Percentiles rank a stretch among this genome's conserved stretches.
These are phyloP conservation scores for Candida xyloterini DNA, from an alignment of 805 yeast species.

Conservation along the genomic window DNA sequence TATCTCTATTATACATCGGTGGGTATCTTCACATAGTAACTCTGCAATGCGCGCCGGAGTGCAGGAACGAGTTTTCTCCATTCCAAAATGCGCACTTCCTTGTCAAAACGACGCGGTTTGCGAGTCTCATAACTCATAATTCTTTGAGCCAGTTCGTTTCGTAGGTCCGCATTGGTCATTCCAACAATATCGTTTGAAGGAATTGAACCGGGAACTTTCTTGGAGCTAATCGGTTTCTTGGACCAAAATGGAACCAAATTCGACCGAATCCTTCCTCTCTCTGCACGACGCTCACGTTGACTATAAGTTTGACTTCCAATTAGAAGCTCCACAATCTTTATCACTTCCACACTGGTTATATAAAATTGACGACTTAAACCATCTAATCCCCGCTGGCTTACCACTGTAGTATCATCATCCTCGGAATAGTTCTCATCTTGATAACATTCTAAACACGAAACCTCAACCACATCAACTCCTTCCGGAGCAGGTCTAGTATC, in stretches of 20 bases:
- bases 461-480: conserved; percentile 52
- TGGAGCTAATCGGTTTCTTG: conserved; percentile 53
- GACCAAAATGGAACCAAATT: conserved; percentile 69
- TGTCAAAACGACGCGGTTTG: conserved; percentile 67
- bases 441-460: conserved; percentile 54
- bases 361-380: conserved; percentile 37
- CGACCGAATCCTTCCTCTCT: conserved; percentile 63
- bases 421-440: conserved; percentile 20
- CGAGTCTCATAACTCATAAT: conserved; percentile 61
- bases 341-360: conserved; percentile 65
- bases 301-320: conserved; percentile 48
- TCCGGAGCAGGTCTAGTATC: conserved; percentile 35
- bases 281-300: conserved; percentile 53
- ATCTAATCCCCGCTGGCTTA: conserved; percentile 26
- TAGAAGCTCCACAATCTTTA: conserved; percentile 59
- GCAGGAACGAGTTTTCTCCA: conserved; percentile 64
- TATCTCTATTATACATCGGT: conserved; percentile 8
- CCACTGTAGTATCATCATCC: conserved; percentile 19
- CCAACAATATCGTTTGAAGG: conserved; percentile 8
- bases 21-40: conserved; percentile 63
- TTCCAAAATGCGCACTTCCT: conserved; percentile 58
- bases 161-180: conserved; percentile 34
- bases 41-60: conserved; percentile 58
- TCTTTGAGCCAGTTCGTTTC: conserved; percentile 57
- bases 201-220: conserved; percentile 23